Percentiles rank a stretch among this genome's conserved stretches.
Evolutionary conservation across 805 yeast species (phyloP).

Genomic region (Cyberlindnera mrakii): DNA sequence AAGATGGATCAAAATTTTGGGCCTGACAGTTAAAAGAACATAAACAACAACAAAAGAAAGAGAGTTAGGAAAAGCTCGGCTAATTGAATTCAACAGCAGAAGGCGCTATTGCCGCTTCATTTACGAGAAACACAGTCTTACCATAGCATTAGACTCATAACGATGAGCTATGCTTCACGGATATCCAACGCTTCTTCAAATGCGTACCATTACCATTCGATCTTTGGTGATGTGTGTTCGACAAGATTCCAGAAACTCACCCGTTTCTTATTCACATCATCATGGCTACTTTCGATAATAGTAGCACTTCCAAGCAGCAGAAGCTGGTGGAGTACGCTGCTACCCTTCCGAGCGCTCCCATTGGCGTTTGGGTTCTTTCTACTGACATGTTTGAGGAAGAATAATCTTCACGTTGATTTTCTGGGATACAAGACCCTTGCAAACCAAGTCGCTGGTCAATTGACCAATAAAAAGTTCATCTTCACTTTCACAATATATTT

Average conservation of each 20-base stretch:
- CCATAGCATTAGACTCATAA: background rate
- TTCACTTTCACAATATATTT: constrained; percentile 16
- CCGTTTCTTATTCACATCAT: constrained; percentile 27
- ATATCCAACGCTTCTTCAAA: constrained; percentile 1
- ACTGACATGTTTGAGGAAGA: constrained; percentile 33
- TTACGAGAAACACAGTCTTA: too few relatives aligned
- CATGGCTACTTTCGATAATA: constrained; percentile 24
- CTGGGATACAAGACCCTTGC: constrained; percentile 28
- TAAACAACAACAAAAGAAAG: too few relatives aligned
- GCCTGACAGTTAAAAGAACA: too few relatives aligned
- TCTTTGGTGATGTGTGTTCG: constrained; percentile 35
- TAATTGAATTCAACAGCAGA: too few relatives aligned
- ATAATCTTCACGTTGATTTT: constrained; percentile 33
- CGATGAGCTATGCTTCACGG: constrained; percentile 4
- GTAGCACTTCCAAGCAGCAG: constrained; percentile 19
- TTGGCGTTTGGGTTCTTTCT: constrained; percentile 27
- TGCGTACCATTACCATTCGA: constrained; percentile 29
- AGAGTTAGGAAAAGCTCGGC: too few relatives aligned
- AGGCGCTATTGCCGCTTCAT: too few relatives aligned
- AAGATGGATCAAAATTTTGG: too few relatives aligned
- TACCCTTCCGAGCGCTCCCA: constrained; percentile 21
- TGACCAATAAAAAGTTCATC: constrained; percentile 20
- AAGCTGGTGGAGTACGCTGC: constrained; percentile 21
- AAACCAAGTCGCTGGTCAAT: constrained; percentile 21
- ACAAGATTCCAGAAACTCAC: constrained; percentile 34